Evolutionary conservation across 1,139 yeast genomes (phyloP), one percentile per base, ranked within the genome.

Genomic region (Candida tunisiensis): DNA sequence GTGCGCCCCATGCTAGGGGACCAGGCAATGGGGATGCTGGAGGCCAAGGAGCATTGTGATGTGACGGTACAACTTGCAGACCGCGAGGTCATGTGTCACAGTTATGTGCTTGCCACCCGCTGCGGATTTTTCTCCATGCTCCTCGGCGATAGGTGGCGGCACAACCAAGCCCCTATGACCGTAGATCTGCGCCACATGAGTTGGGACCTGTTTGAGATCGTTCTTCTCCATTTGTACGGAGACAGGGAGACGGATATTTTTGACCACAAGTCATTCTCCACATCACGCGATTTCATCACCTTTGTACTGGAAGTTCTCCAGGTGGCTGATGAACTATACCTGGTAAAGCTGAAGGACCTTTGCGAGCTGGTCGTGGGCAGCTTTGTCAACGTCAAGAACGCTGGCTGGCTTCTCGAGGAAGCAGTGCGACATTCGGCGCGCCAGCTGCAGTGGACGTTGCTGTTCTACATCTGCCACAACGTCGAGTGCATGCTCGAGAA

Each of bases 381-480:
- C n/a, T 29, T 27, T 36, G 45, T 80, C 8, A 55, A 52, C 8
- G 54, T 69, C 10, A 78, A 74, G 10, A 78, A 75, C 38, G 82
- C 74, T 1, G 53, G 70, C 21, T 37, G 61, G 3, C 44, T 82
- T 10, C 44, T 78, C 17, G 53, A 60, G 7, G 72, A 72, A 41
- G 63, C 91, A 0, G 62, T 61, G 23, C 41, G 51, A 20, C 54
- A 64, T 30, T 51, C 61, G 9, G 78, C 82, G 2, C 45, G 51
- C 6, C 69, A 72, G 38, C 46, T 83, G 18, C 60, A 69, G 33
- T 56, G 61, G 28, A 63, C 66, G 29, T 69, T 93, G 41, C 54
- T 74, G 22, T 72, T 80, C 71, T 78, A 65, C 37, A 59, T 80
- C 10, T 70, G 65, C 38, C 63, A 67, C 37, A 80, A 82, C 42